Evolutionary conservation across 2,329 filamentous ascomycete species (phyloP).

Genomic region (Colletotrichum viniferum): DNA sequence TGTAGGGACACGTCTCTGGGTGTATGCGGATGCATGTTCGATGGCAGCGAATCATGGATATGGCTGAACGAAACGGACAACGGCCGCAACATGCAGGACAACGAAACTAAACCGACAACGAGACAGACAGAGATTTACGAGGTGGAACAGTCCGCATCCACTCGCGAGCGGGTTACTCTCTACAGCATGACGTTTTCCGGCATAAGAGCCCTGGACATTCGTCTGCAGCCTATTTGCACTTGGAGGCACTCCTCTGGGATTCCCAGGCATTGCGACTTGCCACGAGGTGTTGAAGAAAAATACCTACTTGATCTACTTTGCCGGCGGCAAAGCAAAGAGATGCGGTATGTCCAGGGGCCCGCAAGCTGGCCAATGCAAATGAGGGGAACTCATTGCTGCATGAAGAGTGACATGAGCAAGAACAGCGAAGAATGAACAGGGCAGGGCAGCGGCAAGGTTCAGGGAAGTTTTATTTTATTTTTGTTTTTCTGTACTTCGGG

Average conservation of each 20-base stretch:
- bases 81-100: background rate
- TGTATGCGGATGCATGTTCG: constrained; percentile 7
- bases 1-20: background rate
- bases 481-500: background rate
- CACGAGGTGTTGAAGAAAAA: constrained; percentile 9
- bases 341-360: background rate
- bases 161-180: background rate
- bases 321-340: constrained; percentile 4
- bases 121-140: background rate
- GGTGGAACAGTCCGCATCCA: background rate
- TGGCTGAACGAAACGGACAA: background rate
- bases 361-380: background rate
- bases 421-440: background rate
- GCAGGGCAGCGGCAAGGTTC: background rate
- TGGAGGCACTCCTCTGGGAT: background rate
- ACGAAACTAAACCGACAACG: background rate
- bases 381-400: background rate
- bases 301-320: background rate
- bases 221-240: background rate
- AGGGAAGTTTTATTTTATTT: background rate
- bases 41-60: background rate
- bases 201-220: background rate
- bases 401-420: background rate
- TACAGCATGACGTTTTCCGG: background rate
- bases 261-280: background rate